These are phyloP conservation scores for Sordariomycetes sp. DNA, from an alignment of 2,329 filamentous ascomycete genomes.

Conservation along the genomic window DNA sequence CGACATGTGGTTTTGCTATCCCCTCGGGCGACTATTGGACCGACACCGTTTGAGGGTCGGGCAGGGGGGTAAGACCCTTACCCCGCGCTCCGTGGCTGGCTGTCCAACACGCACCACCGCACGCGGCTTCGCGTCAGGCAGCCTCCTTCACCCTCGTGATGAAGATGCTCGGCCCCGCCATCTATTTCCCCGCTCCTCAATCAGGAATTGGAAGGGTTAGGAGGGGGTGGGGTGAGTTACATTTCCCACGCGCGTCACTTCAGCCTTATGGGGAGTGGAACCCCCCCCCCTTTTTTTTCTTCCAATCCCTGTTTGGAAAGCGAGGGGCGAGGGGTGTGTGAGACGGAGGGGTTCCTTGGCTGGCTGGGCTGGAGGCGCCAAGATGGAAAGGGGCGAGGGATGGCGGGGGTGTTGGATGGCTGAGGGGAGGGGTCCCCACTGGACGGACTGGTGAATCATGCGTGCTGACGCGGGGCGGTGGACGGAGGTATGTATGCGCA, in stretches of 20 bases:
- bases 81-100: too few species aligned
- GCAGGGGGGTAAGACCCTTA: too few species aligned
- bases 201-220: neutral
- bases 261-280: neutral
- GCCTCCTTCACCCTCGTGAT: too few species aligned
- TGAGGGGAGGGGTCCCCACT: neutral
- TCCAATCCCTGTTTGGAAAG: neutral
- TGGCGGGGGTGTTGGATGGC: too few species aligned
- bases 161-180: too few species aligned
- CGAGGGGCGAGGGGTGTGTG: neutral
- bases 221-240: neutral
- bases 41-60: too few species aligned
- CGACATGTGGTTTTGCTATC: too few species aligned
- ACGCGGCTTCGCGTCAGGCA: too few species aligned
- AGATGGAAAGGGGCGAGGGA: neutral
- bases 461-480: neutral
- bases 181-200: neutral
- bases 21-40: too few species aligned
- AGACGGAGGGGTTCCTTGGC: neutral
- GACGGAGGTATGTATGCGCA: neutral
- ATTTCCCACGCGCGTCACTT: neutral
- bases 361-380: neutral
- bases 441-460: neutral
- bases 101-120: too few species aligned
- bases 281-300: too few species aligned